A percentile compares a stretch with the other conserved stretches of the same genome.
These are phyloP conservation scores for Podospora australis DNA, from an alignment of 495 filamentous ascomycete species.

Conservation along the genomic window DNA sequence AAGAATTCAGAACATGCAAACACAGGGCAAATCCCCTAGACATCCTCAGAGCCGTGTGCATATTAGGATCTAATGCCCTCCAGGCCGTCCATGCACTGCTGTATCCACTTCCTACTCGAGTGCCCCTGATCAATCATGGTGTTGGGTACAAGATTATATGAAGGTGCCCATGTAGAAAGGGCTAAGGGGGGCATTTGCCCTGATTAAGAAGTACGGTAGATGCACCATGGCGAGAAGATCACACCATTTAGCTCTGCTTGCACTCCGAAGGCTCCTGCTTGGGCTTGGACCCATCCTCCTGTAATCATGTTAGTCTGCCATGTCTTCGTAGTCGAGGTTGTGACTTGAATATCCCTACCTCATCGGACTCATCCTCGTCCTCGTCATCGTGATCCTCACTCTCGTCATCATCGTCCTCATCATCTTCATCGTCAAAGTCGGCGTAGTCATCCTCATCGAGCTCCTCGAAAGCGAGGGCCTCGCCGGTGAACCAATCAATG, in stretches of 20 bases:
- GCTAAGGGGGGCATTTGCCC: slow-evolving; percentile 9
- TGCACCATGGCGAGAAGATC: background rate
- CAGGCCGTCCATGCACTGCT: slow-evolving; percentile 5
- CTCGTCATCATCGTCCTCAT: slow-evolving; percentile 72
- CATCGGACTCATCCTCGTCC: slow-evolving; percentile 82
- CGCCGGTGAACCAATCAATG: slow-evolving; percentile 99
- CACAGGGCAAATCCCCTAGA: slow-evolving; percentile 15
- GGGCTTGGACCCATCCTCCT: slow-evolving; percentile 94
- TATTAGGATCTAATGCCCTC: slow-evolving; percentile 18
- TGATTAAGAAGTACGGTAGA: slow-evolving; percentile 12
- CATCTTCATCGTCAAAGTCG: slow-evolving; percentile 88
- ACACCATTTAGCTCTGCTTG: slow-evolving; percentile 85
- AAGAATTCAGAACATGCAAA: slow-evolving; percentile 16
- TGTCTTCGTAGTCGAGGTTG: background rate
- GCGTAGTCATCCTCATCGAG: slow-evolving; percentile 83
- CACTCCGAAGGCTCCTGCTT: slow-evolving; percentile 99
- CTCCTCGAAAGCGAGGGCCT: slow-evolving; percentile 96
- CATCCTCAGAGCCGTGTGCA: slow-evolving; percentile 13
- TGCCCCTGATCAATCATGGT: background rate
- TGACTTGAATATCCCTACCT: no score
- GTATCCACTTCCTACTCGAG: slow-evolving; percentile 10
- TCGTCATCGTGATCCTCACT: slow-evolving; percentile 81
- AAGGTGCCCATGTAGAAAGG: slow-evolving; percentile 5
- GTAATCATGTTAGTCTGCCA: slow-evolving; percentile 7
- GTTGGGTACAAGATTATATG: slow-evolving; percentile 8